Evolutionary conservation across 495 filamentous ascomycete genomes (phyloP).

Genomic region (Cenococcum geophilum): DNA sequence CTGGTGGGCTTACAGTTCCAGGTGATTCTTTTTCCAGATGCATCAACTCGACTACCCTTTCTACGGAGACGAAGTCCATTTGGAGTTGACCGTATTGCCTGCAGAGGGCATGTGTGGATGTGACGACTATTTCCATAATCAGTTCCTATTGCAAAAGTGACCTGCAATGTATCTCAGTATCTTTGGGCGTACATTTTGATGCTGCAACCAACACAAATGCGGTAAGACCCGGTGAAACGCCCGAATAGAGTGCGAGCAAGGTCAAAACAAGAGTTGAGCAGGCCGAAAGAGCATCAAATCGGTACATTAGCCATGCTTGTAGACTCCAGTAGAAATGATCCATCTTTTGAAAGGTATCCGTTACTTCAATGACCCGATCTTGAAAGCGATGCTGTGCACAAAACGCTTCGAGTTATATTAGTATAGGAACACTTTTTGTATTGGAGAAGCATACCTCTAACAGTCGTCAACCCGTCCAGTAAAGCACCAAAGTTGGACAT

Average conservation of each 20-base stretch:
- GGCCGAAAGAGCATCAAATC: slow-evolving; percentile 66
- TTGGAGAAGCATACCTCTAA: slow-evolving; percentile 34
- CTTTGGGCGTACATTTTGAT: slow-evolving; percentile 36
- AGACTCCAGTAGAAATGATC: slow-evolving; percentile 89
- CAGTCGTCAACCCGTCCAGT: slow-evolving; percentile 70
- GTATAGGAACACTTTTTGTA: neutral
- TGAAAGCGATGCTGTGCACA: slow-evolving; percentile 69
- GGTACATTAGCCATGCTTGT: slow-evolving; percentile 73
- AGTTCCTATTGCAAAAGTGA: neutral
- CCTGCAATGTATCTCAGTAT: neutral
- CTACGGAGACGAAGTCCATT: slow-evolving; percentile 86
- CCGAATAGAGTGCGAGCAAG: slow-evolving; percentile 60
- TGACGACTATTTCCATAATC: slow-evolving; percentile 45
- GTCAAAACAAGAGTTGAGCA: slow-evolving; percentile 65
- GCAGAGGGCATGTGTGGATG: slow-evolving; percentile 65
- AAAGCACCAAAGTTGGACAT: slow-evolving; percentile 82
- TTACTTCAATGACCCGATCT: slow-evolving; percentile 62
- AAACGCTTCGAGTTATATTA: slow-evolving; percentile 50
- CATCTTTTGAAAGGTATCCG: slow-evolving; percentile 82
- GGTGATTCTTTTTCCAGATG: slow-evolving; percentile 65
- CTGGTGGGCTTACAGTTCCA: slow-evolving; percentile 60
- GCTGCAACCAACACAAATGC: slow-evolving; percentile 68
- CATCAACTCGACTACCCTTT: slow-evolving; percentile 71
- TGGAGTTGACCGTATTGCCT: slow-evolving; percentile 71
- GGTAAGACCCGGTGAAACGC: slow-evolving; percentile 63